Evolutionary conservation across 305 asterid species (phyloP), one percentile per base, ranked within the genome.

Genomic region (Caryopteris hybrid): DNA sequence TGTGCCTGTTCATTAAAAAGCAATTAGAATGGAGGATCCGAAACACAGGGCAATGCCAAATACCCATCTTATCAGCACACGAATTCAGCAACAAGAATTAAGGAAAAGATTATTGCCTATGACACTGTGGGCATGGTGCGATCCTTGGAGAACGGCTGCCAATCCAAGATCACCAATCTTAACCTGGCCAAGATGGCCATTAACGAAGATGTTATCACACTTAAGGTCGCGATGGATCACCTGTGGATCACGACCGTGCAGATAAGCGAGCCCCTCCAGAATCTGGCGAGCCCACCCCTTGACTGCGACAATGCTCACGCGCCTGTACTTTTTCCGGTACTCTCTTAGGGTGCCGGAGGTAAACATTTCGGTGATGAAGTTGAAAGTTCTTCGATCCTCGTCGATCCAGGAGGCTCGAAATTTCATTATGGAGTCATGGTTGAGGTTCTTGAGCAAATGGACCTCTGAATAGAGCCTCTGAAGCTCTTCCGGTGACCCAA

Each of bases 341-440:
- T 85, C 92, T 91, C 95, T 72, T 4, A 91, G 79, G 66, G 95
- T 85, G 78, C 97, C 97, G 12, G 97, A 88, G 27, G 97, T 88
- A 65, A 91, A 91, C 83, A 91, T 39, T 71, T 91, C 97, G n/a
- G 95, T 85, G 71, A 91, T 84, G 85, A 91, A 91, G 78, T 88
- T 91, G 82, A 91, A 85, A 11, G 88, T 85, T 73, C 85, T 68
- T 1, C 81, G 83, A 13, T 78, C 71, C 61, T 60, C 61, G 58
- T 85, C 86, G 27, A 86, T 70, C 96, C 97, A 91, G 6, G 86
- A 83, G 5, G 95, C 71, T 12, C 72, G 85, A 23, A 84, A 86
- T 61, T 50, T 68, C 80, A 88, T 91, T 45, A 91, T 86, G 17
- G 95, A 85, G 31, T 47, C 38, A 73, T 91, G 96, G 29, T 81